Base-by-base conservation (phyloP, 2,329 filamentous ascomycete species). In the Alternaria viburni region DNA sequence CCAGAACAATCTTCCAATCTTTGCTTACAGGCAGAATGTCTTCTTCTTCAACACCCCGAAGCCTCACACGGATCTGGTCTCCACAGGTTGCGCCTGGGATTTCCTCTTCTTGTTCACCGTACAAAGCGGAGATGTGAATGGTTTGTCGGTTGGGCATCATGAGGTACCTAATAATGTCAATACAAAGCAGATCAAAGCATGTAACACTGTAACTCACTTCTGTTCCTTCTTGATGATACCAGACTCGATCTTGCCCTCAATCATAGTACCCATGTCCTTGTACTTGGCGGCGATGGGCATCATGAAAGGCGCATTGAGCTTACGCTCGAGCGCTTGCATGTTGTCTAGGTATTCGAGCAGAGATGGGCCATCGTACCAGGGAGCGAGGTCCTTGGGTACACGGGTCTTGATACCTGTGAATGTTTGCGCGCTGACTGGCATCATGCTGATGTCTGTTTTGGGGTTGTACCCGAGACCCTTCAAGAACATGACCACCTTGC, bases 281-380 rank as follows among this genome's bases (percentile, higher is more conserved):
- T 98, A 99, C 83, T 99, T 99, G 81, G 93, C 93, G 68, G 92
- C 92, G 69, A 99, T 87, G 9, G 96, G 92, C 94, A 99, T 97
- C 96, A 99, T 98, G 86, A 99, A 98, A 10, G 96, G 95, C 2
- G 96, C 96, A 74, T 97, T 97, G 74, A 97, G 83, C 85, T 98
- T 99, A 74, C 96, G 93, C 81, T 99, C 95, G 43, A 97, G 87
- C 12, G 95, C 89, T 75, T 91, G 89, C 93, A 98, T 97, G 77
- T 88, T 85, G 79, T 97, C 95, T n/a, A 99, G 89, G 81, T 94
- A 97, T 81, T 98, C 95, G 19, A 99, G 89, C 50, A 99, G 88
- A 19, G 94, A 96, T 10, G 95, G 95, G 0, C 94, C 93, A 44
- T 92, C 86, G 79, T 93, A 96, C 93, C 93, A 99, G 9, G 92